Conservation (phyloP, 345 rosid genomes). For the Anastatica hierochuntica region DNA sequence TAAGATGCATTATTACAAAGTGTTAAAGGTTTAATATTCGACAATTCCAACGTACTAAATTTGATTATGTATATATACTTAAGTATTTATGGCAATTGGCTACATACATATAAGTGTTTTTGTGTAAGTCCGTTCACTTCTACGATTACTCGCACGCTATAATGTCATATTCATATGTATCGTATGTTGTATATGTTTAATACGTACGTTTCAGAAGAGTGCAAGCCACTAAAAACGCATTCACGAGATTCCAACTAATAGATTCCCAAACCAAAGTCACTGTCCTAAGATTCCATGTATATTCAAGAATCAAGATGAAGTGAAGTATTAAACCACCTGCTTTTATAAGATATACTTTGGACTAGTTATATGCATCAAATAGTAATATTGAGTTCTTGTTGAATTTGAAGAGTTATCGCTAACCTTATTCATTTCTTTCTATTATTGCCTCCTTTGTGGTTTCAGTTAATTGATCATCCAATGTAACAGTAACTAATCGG, state of each 20-base stretch:
- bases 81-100: neutral
- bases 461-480: neutral
- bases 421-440: neutral
- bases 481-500: conserved; percentile 16
- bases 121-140: no score
- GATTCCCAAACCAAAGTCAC: conserved; percentile 20
- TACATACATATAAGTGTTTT: neutral
- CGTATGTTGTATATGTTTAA: no score
- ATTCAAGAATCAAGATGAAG: neutral
- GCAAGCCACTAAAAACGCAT: conserved; percentile 20
- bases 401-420: neutral
- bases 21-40: conserved; percentile 13
- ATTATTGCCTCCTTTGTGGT: neutral
- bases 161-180: no score
- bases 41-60: no score
- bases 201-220: conserved; percentile 4
- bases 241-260: conserved; percentile 23
- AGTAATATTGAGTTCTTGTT: neutral
- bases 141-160: no score
- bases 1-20: neutral
- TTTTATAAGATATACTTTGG: no score
- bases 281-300: neutral
- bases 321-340: neutral
- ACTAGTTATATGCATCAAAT: neutral
- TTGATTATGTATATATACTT: no score